These are phyloP conservation scores for Diplodia corticola DNA, from an alignment of 2,329 filamentous ascomycete genomes.

Conservation along the genomic window DNA sequence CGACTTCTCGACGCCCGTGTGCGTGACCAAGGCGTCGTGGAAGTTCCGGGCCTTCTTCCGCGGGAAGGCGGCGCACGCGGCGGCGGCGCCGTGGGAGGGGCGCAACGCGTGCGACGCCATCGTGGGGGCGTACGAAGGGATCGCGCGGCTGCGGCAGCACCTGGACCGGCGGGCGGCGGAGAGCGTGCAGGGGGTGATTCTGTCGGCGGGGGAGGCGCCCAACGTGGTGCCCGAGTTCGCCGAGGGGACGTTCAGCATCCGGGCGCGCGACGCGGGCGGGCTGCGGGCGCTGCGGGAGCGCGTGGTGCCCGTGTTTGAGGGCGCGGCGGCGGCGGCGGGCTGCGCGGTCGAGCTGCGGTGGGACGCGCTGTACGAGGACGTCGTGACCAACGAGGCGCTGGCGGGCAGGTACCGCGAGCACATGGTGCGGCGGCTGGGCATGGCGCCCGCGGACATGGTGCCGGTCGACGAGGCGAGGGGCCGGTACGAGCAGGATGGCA, in stretches of 20 bases:
- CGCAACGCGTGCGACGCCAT: conserved; percentile 37
- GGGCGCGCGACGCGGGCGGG: conserved; percentile 32
- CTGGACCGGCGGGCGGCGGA: conserved; percentile 36
- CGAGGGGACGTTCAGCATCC: conserved; percentile 40
- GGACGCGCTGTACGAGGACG: conserved; percentile 21
- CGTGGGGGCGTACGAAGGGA: conserved; percentile 25
- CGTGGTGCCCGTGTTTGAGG: conserved; percentile 49
- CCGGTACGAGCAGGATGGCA: conserved; percentile 19
- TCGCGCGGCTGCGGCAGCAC: conserved; percentile 43
- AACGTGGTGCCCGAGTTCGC: conserved; percentile 45
- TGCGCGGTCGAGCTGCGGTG: conserved; percentile 10
- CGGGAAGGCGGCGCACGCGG: conserved; percentile 41
- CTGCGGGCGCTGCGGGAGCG: conserved; percentile 34
- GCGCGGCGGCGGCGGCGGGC: conserved; percentile 52
- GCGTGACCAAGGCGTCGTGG: conserved; percentile 45
- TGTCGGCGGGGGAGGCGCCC: conserved; percentile 33
- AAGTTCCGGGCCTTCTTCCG: conserved; percentile 41
- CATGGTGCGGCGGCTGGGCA: not conserved
- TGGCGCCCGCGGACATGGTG: conserved; percentile 6
- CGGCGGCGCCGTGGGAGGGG: conserved; percentile 34
- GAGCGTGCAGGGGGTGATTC: conserved; percentile 39
- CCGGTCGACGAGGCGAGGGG: conserved; percentile 5
- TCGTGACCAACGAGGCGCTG: conserved; percentile 13
- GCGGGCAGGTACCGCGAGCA: conserved; percentile 4
- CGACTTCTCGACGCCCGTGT: conserved; percentile 51